phyloP scores from a whole-genome alignment of 2,329 filamentous ascomycete species.

The Pseudogymnoascus sp. region DNA sequence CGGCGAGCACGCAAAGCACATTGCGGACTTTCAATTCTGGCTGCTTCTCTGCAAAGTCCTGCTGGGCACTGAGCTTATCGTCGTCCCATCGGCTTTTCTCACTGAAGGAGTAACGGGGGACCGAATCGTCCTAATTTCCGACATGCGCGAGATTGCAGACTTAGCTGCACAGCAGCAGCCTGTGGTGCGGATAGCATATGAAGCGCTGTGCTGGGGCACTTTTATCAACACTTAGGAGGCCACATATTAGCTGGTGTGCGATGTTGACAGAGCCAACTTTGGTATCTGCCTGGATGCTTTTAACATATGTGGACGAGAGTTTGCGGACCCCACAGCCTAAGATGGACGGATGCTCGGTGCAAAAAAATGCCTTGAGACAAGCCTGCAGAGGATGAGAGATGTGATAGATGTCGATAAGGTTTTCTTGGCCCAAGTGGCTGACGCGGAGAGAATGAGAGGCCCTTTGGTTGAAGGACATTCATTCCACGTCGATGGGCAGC shows the following conservation, averaged over 20 bases:
- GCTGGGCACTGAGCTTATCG: slow-evolving; percentile 59
- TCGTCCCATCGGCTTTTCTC: slow-evolving; percentile 65
- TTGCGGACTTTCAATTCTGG: slow-evolving; percentile 7
- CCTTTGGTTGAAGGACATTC: slow-evolving; percentile 50
- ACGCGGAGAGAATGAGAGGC: slow-evolving; percentile 53
- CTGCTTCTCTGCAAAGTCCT: slow-evolving; percentile 41
- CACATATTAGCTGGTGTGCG: slow-evolving; percentile 58
- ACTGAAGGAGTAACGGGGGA: slow-evolving; percentile 36
- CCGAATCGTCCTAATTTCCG: slow-evolving; percentile 47
- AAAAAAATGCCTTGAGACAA: slow-evolving; percentile 36
- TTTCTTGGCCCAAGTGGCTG: slow-evolving; percentile 69
- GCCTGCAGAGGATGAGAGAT: slow-evolving; percentile 18
- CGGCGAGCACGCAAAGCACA: slow-evolving; percentile 16
- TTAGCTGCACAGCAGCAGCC: slow-evolving; percentile 45
- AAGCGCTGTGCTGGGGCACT: slow-evolving; percentile 65
- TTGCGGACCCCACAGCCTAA: slow-evolving; percentile 53
- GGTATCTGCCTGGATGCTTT: slow-evolving; percentile 71
- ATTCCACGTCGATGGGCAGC: slow-evolving; percentile 50
- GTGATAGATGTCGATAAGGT: slow-evolving; percentile 34
- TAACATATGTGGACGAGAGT: slow-evolving; percentile 65
- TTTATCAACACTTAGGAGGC: slow-evolving; percentile 62
- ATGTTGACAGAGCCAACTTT: slow-evolving; percentile 61
- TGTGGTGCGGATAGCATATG: slow-evolving; percentile 59
- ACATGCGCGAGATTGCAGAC: slow-evolving; percentile 58
- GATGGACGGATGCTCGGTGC: slow-evolving; percentile 20